Base-by-base conservation (phyloP, 805 yeast genomes). In the Dipodascus albidus region DNA sequence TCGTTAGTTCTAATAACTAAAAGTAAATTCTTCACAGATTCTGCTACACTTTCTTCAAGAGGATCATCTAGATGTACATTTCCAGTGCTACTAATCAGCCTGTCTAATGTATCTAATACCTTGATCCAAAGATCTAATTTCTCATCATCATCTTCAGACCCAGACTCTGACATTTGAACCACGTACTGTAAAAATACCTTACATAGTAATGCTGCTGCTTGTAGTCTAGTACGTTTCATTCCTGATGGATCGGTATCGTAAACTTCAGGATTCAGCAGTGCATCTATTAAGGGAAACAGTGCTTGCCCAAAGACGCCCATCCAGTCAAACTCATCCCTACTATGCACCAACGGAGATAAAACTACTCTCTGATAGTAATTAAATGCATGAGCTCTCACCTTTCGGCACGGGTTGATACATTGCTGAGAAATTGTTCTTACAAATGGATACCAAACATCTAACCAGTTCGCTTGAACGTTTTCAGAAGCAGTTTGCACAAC, bases 371-470 rank as follows among this genome's bases (percentile, higher is more conserved):
- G 85, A 51, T 90, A 73, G 0, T 78, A 67, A 20, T 74, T 74
- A 47, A 88, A 67, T 0, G 96, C 90, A 65, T 75, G 79, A 0
- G 76, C 67, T 42, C 96, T 72, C 9, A 89, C 71, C 62, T 86
- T 89, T 23, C 87, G 73, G 64, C 95, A 87, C 19, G 96, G 96
- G 62, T 89, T 89, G 64, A 85, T 77, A 64, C 96, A 86, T 65
- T 90, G 96, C 62, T 85, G 91, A 0, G 93, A 88, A 52, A 89
- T 73, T 0, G 95, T 95, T 63, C 87, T 91, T 24, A 85, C 73
- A 56, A 87, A 71, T 1, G 95, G 84, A 58, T 76, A 77, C 59
- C 80, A 71, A 20, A 70, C 62, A 14, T 53, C 54, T 19, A 54
- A 53, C 60, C 64, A 60, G 33, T 54, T 55, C 47, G 49, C 50